These are phyloP conservation scores for Boeremia lycopersici DNA, from an alignment of 2,329 filamentous ascomycete species.

Conservation along the genomic window DNA sequence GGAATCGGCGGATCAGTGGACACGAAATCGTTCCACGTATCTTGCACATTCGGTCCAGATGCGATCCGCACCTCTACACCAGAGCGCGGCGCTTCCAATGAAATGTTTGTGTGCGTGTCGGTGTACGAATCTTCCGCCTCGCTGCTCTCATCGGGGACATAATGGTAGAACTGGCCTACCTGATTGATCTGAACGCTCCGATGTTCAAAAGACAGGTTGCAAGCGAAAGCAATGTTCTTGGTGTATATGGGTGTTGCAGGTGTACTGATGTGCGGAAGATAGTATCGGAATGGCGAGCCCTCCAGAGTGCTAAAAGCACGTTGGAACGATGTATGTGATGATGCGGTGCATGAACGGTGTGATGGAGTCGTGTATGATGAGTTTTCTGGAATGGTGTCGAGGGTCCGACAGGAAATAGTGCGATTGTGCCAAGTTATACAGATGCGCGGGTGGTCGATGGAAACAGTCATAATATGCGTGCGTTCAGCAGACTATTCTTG, in stretches of 20 bases:
- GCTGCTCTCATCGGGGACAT: not conserved
- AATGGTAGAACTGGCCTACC: not conserved
- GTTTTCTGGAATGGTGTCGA: slow-evolving; percentile 13
- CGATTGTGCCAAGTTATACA: not conserved
- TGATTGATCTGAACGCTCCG: not conserved
- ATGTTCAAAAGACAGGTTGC: not conserved
- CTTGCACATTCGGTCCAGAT: not conserved
- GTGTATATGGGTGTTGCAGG: not conserved
- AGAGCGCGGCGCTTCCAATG: not conserved
- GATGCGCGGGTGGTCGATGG: not conserved
- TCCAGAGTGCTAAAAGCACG: not conserved
- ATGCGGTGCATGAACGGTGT: slow-evolving; percentile 7
- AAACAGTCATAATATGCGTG: too few relatives aligned
- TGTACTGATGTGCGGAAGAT: slow-evolving; percentile 5
- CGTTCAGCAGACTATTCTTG: too few relatives aligned
- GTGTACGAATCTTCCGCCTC: not conserved
- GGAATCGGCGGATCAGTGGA: not conserved
- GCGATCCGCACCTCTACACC: not conserved
- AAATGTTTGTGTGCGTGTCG: not conserved
- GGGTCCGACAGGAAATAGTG: not conserved
- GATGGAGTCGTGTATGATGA: slow-evolving; percentile 18
- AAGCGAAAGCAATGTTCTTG: not conserved
- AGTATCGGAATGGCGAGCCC: not conserved
- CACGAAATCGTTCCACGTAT: not conserved
- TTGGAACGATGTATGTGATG: not conserved